Conservation (phyloP, 1,284 basidiomycete genomes). For the Dichomitus squalens region DNA sequence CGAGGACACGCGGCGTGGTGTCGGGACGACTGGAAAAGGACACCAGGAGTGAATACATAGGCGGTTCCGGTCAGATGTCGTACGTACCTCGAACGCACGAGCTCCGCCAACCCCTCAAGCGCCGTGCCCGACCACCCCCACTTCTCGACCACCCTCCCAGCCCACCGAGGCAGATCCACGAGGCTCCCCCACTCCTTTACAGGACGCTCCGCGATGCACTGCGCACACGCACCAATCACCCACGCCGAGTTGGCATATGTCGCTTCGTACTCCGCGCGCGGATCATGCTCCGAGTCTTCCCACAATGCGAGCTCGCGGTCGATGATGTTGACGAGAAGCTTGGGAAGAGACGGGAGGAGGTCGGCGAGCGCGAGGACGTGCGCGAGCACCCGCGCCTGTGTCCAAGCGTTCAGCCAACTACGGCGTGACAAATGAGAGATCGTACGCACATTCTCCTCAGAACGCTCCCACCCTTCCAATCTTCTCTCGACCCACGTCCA, state of each 20-base stretch:
- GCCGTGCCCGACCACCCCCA: constrained; percentile 66
- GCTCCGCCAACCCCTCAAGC: constrained; percentile 51
- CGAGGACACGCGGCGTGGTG: constrained; percentile 37
- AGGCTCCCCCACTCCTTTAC: constrained; percentile 44
- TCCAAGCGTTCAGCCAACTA: not conserved
- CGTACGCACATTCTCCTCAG: constrained; percentile 35
- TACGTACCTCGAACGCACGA: constrained; percentile 53
- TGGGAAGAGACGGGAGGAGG: constrained; percentile 47
- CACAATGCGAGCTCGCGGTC: constrained; percentile 41
- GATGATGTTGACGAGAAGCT: constrained; percentile 52
- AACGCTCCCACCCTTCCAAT: constrained; percentile 39
- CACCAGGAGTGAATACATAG: not conserved
- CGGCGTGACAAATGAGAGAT: not conserved
- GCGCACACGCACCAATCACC: constrained; percentile 52
- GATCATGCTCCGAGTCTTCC: constrained; percentile 24
- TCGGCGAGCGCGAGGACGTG: constrained; percentile 54
- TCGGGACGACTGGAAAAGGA: constrained; percentile 19
- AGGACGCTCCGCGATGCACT: constrained; percentile 46
- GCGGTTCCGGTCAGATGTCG: not conserved
- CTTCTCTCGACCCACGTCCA: constrained; percentile 45
- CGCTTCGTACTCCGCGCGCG: constrained; percentile 35
- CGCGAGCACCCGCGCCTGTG: constrained; percentile 47
- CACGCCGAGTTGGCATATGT: constrained; percentile 49
- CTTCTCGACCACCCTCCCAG: constrained; percentile 41
- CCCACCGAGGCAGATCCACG: constrained; percentile 52